Evolutionary conservation across 331 rosid genomes (phyloP).

Genomic region (Telfairia occidentalis): DNA sequence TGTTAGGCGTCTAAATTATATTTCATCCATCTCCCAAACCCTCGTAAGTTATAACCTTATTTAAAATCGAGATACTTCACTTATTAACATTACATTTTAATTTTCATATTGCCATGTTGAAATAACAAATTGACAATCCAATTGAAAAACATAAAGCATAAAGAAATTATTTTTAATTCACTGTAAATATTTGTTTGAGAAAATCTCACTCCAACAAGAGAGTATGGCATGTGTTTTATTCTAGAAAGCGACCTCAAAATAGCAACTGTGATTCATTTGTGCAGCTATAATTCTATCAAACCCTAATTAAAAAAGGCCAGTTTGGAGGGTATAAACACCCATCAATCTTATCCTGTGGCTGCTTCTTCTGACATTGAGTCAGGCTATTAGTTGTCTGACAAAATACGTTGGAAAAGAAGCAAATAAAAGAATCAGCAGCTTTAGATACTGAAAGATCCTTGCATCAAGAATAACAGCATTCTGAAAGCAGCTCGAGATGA

Average conservation of each 20-base stretch:
- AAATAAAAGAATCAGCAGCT: background rate
- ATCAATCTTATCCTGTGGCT: background rate
- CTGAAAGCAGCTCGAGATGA: background rate
- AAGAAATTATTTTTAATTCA: too few relatives aligned
- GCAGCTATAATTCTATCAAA: background rate
- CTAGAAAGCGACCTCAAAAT: background rate
- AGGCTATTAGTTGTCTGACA: background rate
- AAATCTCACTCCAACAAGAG: too few relatives aligned
- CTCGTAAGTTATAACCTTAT: too few relatives aligned
- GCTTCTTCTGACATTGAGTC: background rate
- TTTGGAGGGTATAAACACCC: background rate
- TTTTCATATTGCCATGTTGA: too few relatives aligned
- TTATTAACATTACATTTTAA: too few relatives aligned
- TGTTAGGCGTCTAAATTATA: too few relatives aligned
- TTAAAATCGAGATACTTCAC: too few relatives aligned
- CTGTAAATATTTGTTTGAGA: too few relatives aligned
- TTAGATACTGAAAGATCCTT: background rate
- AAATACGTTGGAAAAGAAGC: background rate
- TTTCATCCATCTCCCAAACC: too few relatives aligned
- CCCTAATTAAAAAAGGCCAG: background rate
- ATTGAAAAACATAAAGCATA: too few relatives aligned
- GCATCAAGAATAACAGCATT: background rate
- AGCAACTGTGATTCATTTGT: background rate
- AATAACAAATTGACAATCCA: too few relatives aligned
- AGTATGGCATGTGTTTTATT: too few relatives aligned